These are phyloP conservation scores for Pharus latifolius DNA, from an alignment of 176 grass and related monocot species.

Conservation along the genomic window DNA sequence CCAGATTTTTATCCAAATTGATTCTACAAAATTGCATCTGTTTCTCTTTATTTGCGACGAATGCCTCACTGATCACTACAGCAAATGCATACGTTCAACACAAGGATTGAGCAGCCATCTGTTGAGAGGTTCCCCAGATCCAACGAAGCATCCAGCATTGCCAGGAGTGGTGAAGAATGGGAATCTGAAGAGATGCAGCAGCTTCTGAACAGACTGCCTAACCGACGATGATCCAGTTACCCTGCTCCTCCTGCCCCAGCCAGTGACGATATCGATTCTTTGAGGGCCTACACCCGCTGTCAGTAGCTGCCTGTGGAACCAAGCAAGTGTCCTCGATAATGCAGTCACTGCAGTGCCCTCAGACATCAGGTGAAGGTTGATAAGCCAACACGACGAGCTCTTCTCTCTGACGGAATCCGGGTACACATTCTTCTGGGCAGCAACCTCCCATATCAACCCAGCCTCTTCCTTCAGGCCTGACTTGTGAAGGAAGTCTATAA, in stretches of 20 bases:
- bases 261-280: constrained; percentile 86
- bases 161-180: constrained; percentile 54
- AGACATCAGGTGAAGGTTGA: constrained; percentile 93
- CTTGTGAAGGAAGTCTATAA: constrained; percentile 87
- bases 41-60: constrained; percentile 6
- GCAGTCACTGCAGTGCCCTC: constrained; percentile 87
- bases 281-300: constrained; percentile 33
- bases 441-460: constrained; percentile 90
- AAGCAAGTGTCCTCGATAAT: constrained; percentile 71
- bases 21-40: constrained; percentile 51
- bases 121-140: constrained; percentile 68
- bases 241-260: constrained; percentile 91
- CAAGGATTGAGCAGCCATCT: constrained; percentile 89
- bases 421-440: constrained; percentile 81
- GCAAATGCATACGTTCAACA: constrained; percentile 92
- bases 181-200: constrained; percentile 63
- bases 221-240: constrained; percentile 76
- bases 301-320: constrained; percentile 77
- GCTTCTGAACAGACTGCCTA: constrained; percentile 65
- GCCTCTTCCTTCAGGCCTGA: constrained; percentile 93
- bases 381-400: constrained; percentile 64
- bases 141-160: constrained; percentile 85
- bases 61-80: constrained; percentile 17
- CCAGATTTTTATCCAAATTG: neutral
- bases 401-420: constrained; percentile 83